Conservation (phyloP, 768 basidiomycete species). For the Agrocybe pediades region DNA sequence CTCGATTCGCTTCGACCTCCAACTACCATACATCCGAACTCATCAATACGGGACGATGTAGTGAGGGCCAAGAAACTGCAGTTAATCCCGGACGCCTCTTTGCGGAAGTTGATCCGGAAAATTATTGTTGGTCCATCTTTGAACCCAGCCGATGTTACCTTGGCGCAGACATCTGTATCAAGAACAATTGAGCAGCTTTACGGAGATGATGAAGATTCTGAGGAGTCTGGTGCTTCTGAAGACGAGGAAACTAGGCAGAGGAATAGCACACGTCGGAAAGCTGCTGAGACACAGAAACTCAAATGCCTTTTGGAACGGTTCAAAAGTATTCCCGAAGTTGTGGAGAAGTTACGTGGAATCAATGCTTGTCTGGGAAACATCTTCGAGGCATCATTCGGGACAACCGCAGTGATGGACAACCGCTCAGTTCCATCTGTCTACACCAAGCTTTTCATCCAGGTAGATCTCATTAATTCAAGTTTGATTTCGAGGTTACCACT, state of each 20-base stretch:
- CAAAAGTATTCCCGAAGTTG: not conserved
- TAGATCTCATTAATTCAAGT: not conserved
- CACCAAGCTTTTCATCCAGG: constrained; percentile 2
- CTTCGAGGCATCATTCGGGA: not conserved
- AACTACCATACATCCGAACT: constrained; percentile 15
- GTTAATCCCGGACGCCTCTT: not conserved
- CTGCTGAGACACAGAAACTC: not conserved
- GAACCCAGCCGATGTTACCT: not conserved
- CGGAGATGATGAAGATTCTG: not conserved
- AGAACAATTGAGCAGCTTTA: not conserved
- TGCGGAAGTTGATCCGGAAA: not conserved
- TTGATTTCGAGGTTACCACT: not conserved
- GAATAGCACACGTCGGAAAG: too few relatives aligned
- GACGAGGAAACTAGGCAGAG: not conserved
- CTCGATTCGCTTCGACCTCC: constrained; percentile 26
- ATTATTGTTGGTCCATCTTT: constrained; percentile 1
- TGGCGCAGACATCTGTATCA: too few relatives aligned
- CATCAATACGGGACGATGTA: constrained; percentile 2
- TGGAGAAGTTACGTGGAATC: not conserved
- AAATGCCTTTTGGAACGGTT: not conserved
- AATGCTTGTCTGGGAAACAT: not conserved
- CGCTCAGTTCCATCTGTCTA: not conserved
- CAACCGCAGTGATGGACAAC: not conserved
- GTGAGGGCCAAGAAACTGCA: constrained; percentile 6
- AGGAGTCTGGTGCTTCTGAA: not conserved